phyloP scores from a whole-genome alignment of 2,329 filamentous ascomycete species.

The Magnaporthiopsis incrustans region DNA sequence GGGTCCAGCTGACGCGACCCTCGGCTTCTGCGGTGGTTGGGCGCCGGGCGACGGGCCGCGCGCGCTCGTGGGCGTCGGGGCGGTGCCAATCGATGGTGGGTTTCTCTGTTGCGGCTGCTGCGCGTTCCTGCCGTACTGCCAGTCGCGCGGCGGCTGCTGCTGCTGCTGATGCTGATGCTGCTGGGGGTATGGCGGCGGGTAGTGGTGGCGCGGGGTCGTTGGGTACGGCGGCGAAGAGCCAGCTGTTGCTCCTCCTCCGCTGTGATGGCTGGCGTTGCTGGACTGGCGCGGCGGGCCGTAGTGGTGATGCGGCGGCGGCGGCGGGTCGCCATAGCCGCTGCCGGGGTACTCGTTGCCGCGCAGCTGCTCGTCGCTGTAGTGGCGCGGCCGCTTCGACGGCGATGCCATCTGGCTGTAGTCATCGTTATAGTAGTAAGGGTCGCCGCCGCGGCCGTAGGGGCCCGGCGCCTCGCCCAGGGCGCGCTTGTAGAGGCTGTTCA shows the following conservation, averaged over 20 bases:
- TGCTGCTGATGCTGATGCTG: conserved; percentile 1
- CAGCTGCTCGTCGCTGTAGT: conserved; percentile 15
- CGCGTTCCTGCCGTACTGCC: neutral
- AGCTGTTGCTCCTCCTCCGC: too few species aligned
- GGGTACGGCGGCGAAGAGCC: neutral
- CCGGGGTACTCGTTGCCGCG: conserved; percentile 11
- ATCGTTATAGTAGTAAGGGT: conserved; percentile 29
- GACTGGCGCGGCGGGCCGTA: neutral
- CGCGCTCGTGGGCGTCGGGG: neutral
- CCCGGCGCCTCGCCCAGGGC: neutral
- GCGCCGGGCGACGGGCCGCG: too few species aligned
- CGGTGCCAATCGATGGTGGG: neutral
- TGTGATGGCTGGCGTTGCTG: too few species aligned
- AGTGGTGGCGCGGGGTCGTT: neutral
- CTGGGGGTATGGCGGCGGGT: conserved; percentile 2
- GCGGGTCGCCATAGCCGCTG: too few species aligned
- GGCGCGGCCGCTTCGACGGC: conserved; percentile 27
- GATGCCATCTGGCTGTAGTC: conserved; percentile 28
- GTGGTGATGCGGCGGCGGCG: too few species aligned
- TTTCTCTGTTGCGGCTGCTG: neutral
- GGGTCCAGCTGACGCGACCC: neutral
- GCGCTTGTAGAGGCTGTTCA: neutral
- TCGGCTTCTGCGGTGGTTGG: neutral
- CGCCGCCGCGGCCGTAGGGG: neutral
- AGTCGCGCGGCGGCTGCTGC: neutral